A percentile compares a stretch with the other conserved stretches of the same genome.
These are phyloP conservation scores for Rhizomucor miehei DNA, from an alignment of 371 early-diverging fungal genomes.

Conservation along the genomic window DNA sequence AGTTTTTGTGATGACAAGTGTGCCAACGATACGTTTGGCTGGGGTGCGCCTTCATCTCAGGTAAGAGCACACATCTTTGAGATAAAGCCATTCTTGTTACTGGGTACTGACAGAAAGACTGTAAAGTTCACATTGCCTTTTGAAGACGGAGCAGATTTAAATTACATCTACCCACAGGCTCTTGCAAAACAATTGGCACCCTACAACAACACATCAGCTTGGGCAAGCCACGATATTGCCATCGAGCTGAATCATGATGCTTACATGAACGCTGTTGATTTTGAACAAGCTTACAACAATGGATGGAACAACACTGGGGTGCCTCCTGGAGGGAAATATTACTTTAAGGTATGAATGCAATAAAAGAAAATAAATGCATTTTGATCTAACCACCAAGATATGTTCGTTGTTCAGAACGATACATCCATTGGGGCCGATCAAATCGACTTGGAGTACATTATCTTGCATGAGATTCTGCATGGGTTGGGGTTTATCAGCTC, in stretches of 20 bases:
- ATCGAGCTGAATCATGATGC: slow-evolving; percentile 45
- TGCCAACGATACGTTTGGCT: slow-evolving; percentile 33
- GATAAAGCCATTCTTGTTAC: background rate
- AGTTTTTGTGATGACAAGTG: slow-evolving; percentile 35
- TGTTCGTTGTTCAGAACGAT: slow-evolving; percentile 26
- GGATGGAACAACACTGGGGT: slow-evolving; percentile 39
- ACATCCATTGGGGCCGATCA: slow-evolving; percentile 26
- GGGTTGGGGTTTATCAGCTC: slow-evolving; percentile 42
- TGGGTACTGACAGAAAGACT: background rate
- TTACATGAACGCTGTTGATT: slow-evolving; percentile 28
- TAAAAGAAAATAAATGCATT: too few species aligned
- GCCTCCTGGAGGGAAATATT: slow-evolving; percentile 37
- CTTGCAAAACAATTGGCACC: slow-evolving; percentile 45
- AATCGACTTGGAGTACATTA: slow-evolving; percentile 37
- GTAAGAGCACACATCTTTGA: slow-evolving; percentile 8
- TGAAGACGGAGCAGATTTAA: slow-evolving; percentile 41
- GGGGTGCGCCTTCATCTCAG: slow-evolving; percentile 38
- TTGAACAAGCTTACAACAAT: slow-evolving; percentile 14
- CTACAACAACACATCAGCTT: slow-evolving; percentile 30
- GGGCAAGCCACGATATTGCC: slow-evolving; percentile 37
- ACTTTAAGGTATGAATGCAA: slow-evolving; percentile 46
- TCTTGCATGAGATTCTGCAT: slow-evolving; percentile 45
- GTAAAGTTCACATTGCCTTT: slow-evolving; percentile 35
- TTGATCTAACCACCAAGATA: background rate
- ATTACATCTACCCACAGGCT: slow-evolving; percentile 47